phyloP scores from a whole-genome alignment of 2,329 filamentous ascomycete species.

The Colletotrichum godetiae region DNA sequence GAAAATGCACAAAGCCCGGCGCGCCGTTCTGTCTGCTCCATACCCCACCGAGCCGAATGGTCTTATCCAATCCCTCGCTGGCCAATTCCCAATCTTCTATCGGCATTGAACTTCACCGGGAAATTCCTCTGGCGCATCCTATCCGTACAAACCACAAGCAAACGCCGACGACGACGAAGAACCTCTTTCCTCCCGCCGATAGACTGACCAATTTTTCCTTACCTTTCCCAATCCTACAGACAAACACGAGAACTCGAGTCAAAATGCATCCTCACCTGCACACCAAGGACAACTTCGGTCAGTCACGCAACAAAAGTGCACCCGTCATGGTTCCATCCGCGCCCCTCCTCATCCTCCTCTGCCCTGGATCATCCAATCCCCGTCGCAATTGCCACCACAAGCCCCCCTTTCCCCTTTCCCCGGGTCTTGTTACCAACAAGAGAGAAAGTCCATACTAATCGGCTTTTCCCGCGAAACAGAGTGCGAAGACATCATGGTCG shows the following conservation, averaged over 20 bases:
- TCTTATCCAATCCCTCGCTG: conserved; percentile 25
- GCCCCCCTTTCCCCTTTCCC: too few species aligned
- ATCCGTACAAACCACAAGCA: not conserved
- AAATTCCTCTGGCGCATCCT: conserved; percentile 12
- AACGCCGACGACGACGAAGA: not conserved
- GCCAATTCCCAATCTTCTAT: conserved; percentile 12
- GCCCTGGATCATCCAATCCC: not conserved
- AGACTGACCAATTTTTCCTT: not conserved
- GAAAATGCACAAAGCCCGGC: conserved; percentile 22
- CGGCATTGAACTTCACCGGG: conserved; percentile 12
- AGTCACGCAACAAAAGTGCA: conserved; percentile 9
- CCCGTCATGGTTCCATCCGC: not conserved
- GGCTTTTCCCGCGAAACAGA: conserved; percentile 61
- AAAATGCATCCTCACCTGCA: conserved; percentile 97
- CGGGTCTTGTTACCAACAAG: not conserved
- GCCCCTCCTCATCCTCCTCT: not conserved
- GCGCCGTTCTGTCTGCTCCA: not conserved
- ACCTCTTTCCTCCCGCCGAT: not conserved
- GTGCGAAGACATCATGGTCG: conserved; percentile 93
- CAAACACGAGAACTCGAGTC: not conserved
- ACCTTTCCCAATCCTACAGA: not conserved
- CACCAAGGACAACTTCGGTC: conserved; percentile 91
- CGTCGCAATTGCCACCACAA: not conserved
- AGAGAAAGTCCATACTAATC: not conserved
- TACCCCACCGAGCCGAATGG: conserved; percentile 8